These are phyloP conservation scores for Camelina neglecta DNA, from an alignment of 345 rosid species.

Conservation along the genomic window DNA sequence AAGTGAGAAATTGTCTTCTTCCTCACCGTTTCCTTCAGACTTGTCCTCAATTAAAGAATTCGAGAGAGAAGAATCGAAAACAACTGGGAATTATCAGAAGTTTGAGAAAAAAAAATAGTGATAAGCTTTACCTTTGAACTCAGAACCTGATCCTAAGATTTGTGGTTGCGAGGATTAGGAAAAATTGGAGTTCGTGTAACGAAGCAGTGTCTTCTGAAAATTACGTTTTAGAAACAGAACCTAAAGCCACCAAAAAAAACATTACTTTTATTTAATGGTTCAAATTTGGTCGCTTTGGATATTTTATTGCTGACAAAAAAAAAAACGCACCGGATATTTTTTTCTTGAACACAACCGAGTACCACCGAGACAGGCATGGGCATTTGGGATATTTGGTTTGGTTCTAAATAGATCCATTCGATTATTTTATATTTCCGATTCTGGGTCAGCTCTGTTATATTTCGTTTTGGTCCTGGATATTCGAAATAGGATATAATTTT, in stretches of 20 bases:
- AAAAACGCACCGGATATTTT: not conserved
- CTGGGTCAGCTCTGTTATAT: too few relatives aligned
- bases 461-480: too few relatives aligned
- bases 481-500: too few relatives aligned
- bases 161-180: slow-evolving; percentile 34
- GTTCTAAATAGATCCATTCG: too few relatives aligned
- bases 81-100: not conserved
- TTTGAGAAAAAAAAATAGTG: not conserved
- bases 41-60: not conserved
- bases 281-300: slow-evolving; percentile 14
- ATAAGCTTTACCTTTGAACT: not conserved
- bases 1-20: not conserved
- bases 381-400: too few relatives aligned
- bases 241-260: slow-evolving; percentile 1
- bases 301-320: not conserved
- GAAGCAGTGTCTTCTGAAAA: slow-evolving; percentile 22
- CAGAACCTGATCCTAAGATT: slow-evolving; percentile 29
- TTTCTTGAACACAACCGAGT: slow-evolving; percentile 6
- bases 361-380: too few relatives aligned
- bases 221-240: slow-evolving; percentile 22
- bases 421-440: too few relatives aligned
- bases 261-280: slow-evolving; percentile 31
- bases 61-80: not conserved
- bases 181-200: not conserved
- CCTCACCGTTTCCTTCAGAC: not conserved